phyloP scores from a whole-genome alignment of 352 stramenopile species.

The Phytophthora idaei region DNA sequence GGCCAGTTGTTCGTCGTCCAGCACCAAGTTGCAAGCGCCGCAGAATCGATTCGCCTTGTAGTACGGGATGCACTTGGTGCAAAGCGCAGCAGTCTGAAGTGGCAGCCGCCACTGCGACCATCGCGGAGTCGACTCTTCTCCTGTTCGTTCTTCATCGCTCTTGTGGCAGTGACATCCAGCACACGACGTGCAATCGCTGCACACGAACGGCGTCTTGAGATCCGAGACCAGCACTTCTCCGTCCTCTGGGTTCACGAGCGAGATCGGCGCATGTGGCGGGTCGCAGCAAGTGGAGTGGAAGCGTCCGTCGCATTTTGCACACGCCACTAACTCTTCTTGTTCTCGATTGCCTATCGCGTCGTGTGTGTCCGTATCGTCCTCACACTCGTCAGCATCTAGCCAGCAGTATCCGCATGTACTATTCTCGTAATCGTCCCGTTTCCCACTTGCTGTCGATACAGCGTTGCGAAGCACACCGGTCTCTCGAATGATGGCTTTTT shows the following conservation, averaged over 20 bases:
- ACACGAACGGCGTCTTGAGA: slow-evolving; percentile 74
- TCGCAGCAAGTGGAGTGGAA: slow-evolving; percentile 84
- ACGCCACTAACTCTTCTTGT: slow-evolving; percentile 54
- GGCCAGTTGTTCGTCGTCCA: slow-evolving; percentile 50
- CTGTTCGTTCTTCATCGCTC: background rate
- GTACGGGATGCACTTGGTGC: slow-evolving; percentile 57
- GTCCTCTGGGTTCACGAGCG: slow-evolving; percentile 63
- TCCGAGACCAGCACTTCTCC: slow-evolving; percentile 62
- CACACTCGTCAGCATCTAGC: slow-evolving; percentile 27
- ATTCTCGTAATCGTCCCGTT: background rate
- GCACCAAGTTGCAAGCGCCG: slow-evolving; percentile 60
- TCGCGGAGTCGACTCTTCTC: background rate
- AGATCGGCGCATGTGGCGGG: slow-evolving; percentile 64
- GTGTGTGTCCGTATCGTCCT: slow-evolving; percentile 14
- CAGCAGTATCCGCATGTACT: slow-evolving; percentile 35
- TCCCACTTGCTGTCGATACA: background rate
- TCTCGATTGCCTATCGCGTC: slow-evolving; percentile 6
- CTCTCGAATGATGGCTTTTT: slow-evolving; percentile 44
- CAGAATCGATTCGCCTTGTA: slow-evolving; percentile 81
- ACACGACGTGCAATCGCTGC: slow-evolving; percentile 64
- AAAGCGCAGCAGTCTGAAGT: slow-evolving; percentile 68
- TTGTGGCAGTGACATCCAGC: slow-evolving; percentile 51
- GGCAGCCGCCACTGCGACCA: slow-evolving; percentile 84
- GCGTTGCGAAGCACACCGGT: slow-evolving; percentile 16
- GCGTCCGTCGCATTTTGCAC: slow-evolving; percentile 49